A percentile compares a stretch with the other conserved stretches of the same genome.
Conservation (phyloP, 192 early-diverging fungal genomes). For the Backusella westeae region DNA sequence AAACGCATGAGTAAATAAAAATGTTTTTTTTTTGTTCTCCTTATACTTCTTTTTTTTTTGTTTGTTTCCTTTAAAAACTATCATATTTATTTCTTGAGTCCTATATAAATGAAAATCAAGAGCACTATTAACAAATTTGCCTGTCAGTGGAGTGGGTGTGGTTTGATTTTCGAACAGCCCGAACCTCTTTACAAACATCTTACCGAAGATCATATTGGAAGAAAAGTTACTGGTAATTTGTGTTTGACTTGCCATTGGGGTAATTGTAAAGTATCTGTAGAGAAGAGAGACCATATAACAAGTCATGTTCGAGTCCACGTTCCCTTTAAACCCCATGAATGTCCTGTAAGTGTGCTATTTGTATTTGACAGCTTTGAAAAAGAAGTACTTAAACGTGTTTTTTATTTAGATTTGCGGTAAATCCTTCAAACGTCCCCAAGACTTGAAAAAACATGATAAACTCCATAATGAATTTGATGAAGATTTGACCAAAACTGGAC, state of each 20-base stretch:
- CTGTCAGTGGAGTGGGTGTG: not conserved
- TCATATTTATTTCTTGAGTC: not conserved
- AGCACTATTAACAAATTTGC: not conserved
- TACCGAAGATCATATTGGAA: not conserved
- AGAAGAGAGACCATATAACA: slow-evolving; percentile 1
- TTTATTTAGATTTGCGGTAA: slow-evolving; percentile 62
- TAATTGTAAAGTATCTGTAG: not conserved
- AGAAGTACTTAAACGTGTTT: not conserved
- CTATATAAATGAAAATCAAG: not conserved
- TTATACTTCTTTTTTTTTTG: not conserved
- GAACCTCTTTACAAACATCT: not conserved
- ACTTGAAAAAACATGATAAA: slow-evolving; percentile 89
- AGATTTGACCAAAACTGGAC: not conserved
- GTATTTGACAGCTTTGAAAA: not conserved
- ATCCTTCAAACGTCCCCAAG: slow-evolving; percentile 89
- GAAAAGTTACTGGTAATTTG: not conserved
- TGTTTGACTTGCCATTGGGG: not conserved
- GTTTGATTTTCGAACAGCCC: not conserved
- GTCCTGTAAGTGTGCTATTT: not conserved
- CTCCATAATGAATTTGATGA: slow-evolving; percentile 57
- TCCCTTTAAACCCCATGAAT: not conserved
- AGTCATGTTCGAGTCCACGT: slow-evolving; percentile 3
- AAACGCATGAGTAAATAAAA: not conserved
- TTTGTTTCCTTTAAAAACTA: not conserved
- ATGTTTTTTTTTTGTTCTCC: not conserved